These are phyloP conservation scores for Globisporangium nunn DNA, from an alignment of 352 stramenopile species.

Conservation along the genomic window DNA sequence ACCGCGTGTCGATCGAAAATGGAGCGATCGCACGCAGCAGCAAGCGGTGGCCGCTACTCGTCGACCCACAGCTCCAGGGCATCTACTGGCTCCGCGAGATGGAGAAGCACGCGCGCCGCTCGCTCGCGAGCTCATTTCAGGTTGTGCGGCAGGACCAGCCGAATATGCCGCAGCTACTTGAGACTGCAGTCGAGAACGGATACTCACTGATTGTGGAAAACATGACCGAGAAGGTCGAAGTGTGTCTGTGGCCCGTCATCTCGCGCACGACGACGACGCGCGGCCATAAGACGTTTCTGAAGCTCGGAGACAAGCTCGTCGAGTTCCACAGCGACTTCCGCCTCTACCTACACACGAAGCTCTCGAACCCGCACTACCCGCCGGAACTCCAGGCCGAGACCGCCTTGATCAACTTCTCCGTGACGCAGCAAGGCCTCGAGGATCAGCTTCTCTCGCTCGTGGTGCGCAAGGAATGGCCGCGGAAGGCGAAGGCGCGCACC, in stretches of 20 bases:
- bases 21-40: conserved; percentile 81
- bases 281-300: conserved; percentile 66
- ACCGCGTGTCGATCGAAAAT: conserved; percentile 89
- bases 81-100: conserved; percentile 87
- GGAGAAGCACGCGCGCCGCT: conserved; percentile 53
- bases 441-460: conserved; percentile 87
- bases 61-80: conserved; percentile 89
- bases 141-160: conserved; percentile 79
- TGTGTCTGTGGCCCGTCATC: conserved; percentile 83
- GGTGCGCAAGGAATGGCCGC: conserved; percentile 86
- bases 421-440: conserved; percentile 86
- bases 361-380: conserved; percentile 90
- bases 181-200: conserved; percentile 77
- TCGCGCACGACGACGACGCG: conserved; percentile 61
- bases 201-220: conserved; percentile 85
- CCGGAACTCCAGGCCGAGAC: conserved; percentile 89
- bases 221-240: conserved; percentile 83
- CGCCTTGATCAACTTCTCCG: conserved; percentile 90
- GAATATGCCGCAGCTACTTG: conserved; percentile 68
- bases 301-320: conserved; percentile 85
- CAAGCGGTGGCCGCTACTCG: conserved; percentile 78
- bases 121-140: conserved; percentile 40
- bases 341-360: conserved; percentile 89
- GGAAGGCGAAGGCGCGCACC: conserved; percentile 71
- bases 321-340: conserved; percentile 77